phyloP scores from a whole-genome alignment of 495 filamentous ascomycete species.

The Penicillium odoratum region DNA sequence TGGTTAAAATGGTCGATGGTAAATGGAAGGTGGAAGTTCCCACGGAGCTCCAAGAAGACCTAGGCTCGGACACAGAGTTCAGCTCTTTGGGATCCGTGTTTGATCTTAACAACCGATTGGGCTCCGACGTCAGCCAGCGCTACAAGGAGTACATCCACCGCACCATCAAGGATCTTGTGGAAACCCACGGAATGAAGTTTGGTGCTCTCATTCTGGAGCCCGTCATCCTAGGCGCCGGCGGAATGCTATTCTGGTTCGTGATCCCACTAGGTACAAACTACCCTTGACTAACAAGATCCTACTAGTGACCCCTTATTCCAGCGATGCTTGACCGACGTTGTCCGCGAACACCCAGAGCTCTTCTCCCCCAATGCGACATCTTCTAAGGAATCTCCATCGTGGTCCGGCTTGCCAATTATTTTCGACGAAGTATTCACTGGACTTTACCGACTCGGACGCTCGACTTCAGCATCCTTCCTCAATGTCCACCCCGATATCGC shows the following conservation, averaged over 20 bases:
- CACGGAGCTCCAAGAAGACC: conserved; percentile 38
- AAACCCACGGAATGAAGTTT: conserved; percentile 60
- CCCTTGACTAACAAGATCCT: conserved; percentile 15
- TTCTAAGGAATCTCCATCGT: conserved; percentile 32
- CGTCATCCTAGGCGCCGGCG: conserved; percentile 71
- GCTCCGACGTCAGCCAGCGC: conserved; percentile 33
- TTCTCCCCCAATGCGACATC: conserved; percentile 31
- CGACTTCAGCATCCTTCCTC: conserved; percentile 65
- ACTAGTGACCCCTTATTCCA: conserved; percentile 76
- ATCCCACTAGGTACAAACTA: not conserved
- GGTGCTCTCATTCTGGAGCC: conserved; percentile 76
- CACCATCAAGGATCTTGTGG: conserved; percentile 49
- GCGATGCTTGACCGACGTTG: conserved; percentile 58
- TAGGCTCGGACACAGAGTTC: conserved; percentile 50
- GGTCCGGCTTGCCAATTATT: conserved; percentile 72
- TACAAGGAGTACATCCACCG: conserved; percentile 61
- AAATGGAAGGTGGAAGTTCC: conserved; percentile 63
- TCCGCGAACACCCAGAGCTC: conserved; percentile 55
- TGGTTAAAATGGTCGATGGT: conserved; percentile 61
- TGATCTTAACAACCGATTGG: conserved; percentile 52
- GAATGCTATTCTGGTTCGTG: conserved; percentile 71
- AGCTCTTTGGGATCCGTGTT: conserved; percentile 58
- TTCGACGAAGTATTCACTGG: conserved; percentile 84
- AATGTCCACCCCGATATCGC: conserved; percentile 65
- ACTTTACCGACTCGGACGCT: conserved; percentile 71